These are phyloP conservation scores for Cetradonia linearis DNA, from an alignment of 495 filamentous ascomycete species.

Conservation along the genomic window DNA sequence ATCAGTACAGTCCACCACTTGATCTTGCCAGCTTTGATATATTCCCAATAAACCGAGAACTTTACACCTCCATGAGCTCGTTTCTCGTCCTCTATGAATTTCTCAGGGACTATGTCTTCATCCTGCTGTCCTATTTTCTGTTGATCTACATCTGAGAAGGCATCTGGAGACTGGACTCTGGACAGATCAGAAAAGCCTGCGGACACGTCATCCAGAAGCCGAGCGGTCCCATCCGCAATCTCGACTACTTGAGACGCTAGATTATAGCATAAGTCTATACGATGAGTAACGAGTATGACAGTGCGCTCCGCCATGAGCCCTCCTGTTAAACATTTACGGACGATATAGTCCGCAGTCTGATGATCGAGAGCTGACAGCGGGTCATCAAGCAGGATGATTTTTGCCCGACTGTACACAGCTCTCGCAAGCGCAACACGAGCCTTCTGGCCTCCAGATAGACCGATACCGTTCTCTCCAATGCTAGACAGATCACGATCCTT, in stretches of 20 bases:
- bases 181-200: conserved; percentile 20
- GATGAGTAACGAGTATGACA: conserved; percentile 68
- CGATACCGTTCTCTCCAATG: conserved; percentile 60
- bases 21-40: conserved; percentile 65
- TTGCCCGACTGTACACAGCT: conserved; percentile 58
- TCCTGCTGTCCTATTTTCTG: conserved; percentile 38
- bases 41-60: conserved; percentile 67
- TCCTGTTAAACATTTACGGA: conserved; percentile 56
- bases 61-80: conserved; percentile 67
- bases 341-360: conserved; percentile 63
- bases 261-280: conserved; percentile 53
- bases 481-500: conserved; percentile 58
- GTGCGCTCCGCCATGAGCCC: conserved; percentile 51
- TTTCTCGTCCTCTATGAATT: conserved; percentile 75
- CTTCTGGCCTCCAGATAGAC: conserved; percentile 60
- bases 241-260: conserved; percentile 61
- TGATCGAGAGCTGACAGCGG: conserved; percentile 62
- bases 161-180: conserved; percentile 26
- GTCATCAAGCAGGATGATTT: conserved; percentile 58
- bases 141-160: conserved; percentile 30
- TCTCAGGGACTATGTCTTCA: conserved; percentile 48
- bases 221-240: conserved; percentile 46
- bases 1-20: conserved; percentile 59
- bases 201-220: conserved; percentile 35
- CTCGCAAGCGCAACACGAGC: conserved; percentile 59